Conservation (phyloP, 2,329 filamentous ascomycete species). For the Cytospora piceicola region DNA sequence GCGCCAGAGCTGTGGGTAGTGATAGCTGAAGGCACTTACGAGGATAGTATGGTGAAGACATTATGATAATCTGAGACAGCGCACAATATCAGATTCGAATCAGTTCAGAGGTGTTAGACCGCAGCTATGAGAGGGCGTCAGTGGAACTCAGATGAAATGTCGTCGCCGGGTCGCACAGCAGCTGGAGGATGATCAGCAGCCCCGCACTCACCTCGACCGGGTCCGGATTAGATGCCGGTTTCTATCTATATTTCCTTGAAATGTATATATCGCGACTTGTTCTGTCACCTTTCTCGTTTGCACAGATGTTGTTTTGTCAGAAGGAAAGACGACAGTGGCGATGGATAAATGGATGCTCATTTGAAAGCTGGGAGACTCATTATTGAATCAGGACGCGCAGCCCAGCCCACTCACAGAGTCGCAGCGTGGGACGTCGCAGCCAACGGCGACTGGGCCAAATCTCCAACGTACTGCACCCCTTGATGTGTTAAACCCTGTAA, state of each 20-base stretch:
- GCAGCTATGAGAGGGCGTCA: constrained; percentile 16
- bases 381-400: neutral
- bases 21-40: constrained; percentile 30
- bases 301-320: neutral
- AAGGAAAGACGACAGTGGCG: neutral
- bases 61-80: constrained; percentile 15
- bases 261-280: neutral
- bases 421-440: constrained; percentile 16
- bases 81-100: neutral
- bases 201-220: constrained; percentile 27
- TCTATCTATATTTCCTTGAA: neutral
- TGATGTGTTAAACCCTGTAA: constrained; percentile 7
- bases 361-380: neutral
- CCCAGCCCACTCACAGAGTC: constrained; percentile 12
- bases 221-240: neutral
- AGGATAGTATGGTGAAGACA: constrained; percentile 36
- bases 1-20: neutral
- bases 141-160: neutral
- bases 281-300: neutral
- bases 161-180: constrained; percentile 21
- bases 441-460: constrained; percentile 11
- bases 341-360: neutral
- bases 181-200: constrained; percentile 22
- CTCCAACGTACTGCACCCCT: constrained; percentile 4
- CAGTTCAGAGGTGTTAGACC: neutral